Evolutionary conservation across 495 filamentous ascomycete species (phyloP).

Genomic region (Jackrogersella minutella): DNA sequence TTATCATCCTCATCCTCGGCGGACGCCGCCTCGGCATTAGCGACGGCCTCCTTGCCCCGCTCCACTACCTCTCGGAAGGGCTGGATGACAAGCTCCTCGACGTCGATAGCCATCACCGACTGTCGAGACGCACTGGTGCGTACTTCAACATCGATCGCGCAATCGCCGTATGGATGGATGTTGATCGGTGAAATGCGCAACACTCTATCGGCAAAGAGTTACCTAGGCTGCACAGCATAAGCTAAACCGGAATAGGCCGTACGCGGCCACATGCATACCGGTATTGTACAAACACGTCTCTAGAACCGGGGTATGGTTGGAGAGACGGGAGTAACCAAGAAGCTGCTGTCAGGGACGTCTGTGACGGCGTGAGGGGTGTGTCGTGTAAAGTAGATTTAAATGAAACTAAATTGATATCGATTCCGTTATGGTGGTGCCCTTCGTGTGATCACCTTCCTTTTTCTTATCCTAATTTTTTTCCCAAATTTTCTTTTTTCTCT

Average conservation of each 20-base stretch:
- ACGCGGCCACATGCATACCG: constrained; percentile 21
- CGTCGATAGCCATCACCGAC: constrained; percentile 47
- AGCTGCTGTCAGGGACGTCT: neutral
- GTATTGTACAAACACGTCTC: constrained; percentile 6
- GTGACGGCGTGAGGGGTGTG: neutral
- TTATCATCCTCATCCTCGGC: constrained; percentile 27
- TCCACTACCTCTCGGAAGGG: constrained; percentile 50
- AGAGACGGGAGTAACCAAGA: neutral
- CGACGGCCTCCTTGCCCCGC: constrained; percentile 44
- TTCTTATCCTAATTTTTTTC: constrained; percentile 7
- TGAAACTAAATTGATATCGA: constrained; percentile 6
- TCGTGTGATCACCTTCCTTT: constrained; percentile 32
- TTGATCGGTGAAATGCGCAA: constrained; percentile 6
- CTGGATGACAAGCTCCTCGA: constrained; percentile 49
- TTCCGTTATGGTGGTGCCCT: constrained; percentile 10
- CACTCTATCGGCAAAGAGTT: neutral
- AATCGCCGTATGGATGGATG: constrained; percentile 1
- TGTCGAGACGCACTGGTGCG: constrained; percentile 18
- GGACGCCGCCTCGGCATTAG: constrained; percentile 41
- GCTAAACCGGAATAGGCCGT: constrained; percentile 25
- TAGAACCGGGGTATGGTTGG: constrained; percentile 12
- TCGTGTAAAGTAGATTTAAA: constrained; percentile 19
- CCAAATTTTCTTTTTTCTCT: neutral
- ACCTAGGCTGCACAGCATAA: constrained; percentile 9
- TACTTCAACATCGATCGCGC: constrained; percentile 25